These are phyloP conservation scores for Globisporangium iwayamae DNA, from an alignment of 352 stramenopile species.

Conservation along the genomic window DNA sequence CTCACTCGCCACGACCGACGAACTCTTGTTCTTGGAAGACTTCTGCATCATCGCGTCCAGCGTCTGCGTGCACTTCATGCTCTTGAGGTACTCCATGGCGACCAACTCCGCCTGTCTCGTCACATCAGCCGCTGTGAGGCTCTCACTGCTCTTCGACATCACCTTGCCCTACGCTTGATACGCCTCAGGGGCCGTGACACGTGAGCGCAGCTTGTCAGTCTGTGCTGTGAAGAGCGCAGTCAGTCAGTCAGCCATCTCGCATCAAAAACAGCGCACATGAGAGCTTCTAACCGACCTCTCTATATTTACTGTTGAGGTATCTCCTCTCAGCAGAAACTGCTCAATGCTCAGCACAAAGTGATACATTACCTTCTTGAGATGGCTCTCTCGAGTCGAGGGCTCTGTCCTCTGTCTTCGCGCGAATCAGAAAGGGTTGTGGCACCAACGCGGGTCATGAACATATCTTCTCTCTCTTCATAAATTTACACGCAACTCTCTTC, in stretches of 20 bases:
- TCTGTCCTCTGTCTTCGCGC: neutral
- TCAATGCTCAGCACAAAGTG: neutral
- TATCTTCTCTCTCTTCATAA: conserved; percentile 9
- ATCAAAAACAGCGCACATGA: neutral
- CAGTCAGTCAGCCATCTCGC: neutral
- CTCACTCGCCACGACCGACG: conserved; percentile 35
- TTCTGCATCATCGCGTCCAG: conserved; percentile 54
- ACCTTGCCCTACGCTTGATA: conserved; percentile 1
- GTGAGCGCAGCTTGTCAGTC: neutral
- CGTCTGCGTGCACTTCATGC: conserved; percentile 43
- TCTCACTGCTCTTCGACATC: conserved; percentile 27
- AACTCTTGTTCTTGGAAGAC: conserved; percentile 10
- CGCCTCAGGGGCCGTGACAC: neutral
- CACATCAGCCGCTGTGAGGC: conserved; percentile 30
- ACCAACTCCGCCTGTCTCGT: conserved; percentile 62
- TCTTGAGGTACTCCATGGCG: conserved; percentile 70
- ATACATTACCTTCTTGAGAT: neutral
- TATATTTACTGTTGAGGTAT: conserved; percentile 1
- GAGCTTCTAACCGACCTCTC: neutral
- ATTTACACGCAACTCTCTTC: conserved; percentile 9
- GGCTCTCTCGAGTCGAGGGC: neutral
- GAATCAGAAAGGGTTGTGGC: neutral
- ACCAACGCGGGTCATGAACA: neutral
- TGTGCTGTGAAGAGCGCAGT: neutral
- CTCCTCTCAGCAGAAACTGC: neutral